Base-by-base conservation (phyloP, 306 rosid genomes). In the Cicer bijugum region DNA sequence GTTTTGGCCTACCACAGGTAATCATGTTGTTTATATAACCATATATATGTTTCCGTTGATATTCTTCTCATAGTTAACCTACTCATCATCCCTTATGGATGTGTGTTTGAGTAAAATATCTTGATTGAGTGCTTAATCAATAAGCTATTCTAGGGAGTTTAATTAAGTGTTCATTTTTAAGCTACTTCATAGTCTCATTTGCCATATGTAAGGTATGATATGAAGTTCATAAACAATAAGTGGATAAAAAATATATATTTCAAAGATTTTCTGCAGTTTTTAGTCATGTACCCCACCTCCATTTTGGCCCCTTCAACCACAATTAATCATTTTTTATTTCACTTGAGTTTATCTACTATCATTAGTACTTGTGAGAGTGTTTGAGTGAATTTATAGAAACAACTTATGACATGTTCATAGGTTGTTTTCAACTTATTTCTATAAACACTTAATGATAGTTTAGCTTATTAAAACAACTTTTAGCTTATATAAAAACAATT, bases 1-100 rank as follows among this genome's bases (percentile, higher is more conserved):
- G 87, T 91, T 95, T 91, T 95, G 97, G 99, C 99, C 97, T 60
- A 58, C 81, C 51, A 95, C 97, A 72, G 97, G 97, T 95, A 85
- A 52, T 28, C 71, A 14, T 57, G 44, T 58, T 45, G 6, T 19
- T 66, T 70, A 53, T 37, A 15, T 19, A 16, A 12, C 35, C 68
- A 7, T 65, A 72, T 44, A 48, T n/a, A n/a, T 37, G 48, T 70
- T 60, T 60, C 74, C 39, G 20, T 28, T 51, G 51, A 14, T 48
- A 71, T 71, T 14, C 35, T 71, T 62, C 67, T 15, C 51, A 42
- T 16, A 11, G 20, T 12, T 17, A 45, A 77, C 63, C 12, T 58
- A 1, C 45, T 59, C 23, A 7, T 48, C 20, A 58, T 48, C 67
- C 40, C 23, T 28, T 56, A 67, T 53, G 19, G 11, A 56, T 56